Evolutionary conservation across 768 basidiomycete genomes (phyloP).

Genomic region (Pisolithus albus): DNA sequence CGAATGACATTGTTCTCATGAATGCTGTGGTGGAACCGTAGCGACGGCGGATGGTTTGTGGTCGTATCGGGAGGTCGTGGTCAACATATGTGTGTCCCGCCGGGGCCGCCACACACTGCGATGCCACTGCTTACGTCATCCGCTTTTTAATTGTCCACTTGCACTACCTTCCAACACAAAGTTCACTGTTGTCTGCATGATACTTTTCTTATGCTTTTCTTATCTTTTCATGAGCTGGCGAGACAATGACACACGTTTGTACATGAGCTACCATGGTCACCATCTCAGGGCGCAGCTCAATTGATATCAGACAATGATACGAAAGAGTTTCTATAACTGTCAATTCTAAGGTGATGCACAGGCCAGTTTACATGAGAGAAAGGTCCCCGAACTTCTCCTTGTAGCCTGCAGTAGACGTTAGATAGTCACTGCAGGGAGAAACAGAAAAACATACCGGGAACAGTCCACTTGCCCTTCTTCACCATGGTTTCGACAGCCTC

Average conservation of each 20-base stretch:
- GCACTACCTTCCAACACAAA: no score
- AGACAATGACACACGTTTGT: no score
- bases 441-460: slow-evolving; percentile 61
- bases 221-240: no score
- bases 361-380: slow-evolving; percentile 66
- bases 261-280: background rate
- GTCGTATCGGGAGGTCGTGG: background rate
- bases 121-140: background rate
- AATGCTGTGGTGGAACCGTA: slow-evolving; percentile 1
- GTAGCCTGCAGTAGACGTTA: slow-evolving; percentile 49
- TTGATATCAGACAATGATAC: background rate
- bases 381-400: slow-evolving; percentile 97
- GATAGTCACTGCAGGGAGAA: background rate
- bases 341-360: slow-evolving; percentile 19
- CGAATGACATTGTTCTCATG: slow-evolving; percentile 23
- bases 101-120: background rate
- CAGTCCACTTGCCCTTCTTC: slow-evolving; percentile 97
- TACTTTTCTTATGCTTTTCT: no score
- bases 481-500: slow-evolving; percentile 93
- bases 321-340: background rate
- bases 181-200: no score
- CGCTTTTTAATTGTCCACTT: no score
- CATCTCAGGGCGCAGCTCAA: background rate
- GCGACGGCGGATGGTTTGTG: slow-evolving; percentile 3
- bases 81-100: no score